Evolutionary conservation across 768 basidiomycete genomes (phyloP).

Genomic region (Stropharia rugosoannulata): DNA sequence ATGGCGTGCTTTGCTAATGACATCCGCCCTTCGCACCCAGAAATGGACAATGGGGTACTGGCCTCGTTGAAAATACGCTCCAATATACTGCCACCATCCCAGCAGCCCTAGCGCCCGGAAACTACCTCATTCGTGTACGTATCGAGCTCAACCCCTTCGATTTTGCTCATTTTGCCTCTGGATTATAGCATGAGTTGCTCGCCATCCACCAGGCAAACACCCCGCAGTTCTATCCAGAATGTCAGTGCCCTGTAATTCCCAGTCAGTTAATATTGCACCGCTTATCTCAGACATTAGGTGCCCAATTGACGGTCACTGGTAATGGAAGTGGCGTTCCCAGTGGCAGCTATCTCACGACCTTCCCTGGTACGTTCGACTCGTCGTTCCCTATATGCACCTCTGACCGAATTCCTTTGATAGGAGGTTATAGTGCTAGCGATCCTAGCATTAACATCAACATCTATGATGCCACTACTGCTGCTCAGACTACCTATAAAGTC

Average conservation of each 20-base stretch:
- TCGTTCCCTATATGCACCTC: background rate
- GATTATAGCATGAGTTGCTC: conserved; percentile 30
- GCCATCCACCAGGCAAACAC: conserved; percentile 38
- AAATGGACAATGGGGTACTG: conserved; percentile 29
- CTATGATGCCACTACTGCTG: conserved; percentile 30
- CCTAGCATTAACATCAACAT: conserved; percentile 38
- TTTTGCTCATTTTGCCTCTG: too few relatives aligned
- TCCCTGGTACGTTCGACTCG: conserved; percentile 27
- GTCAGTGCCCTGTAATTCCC: conserved; percentile 9
- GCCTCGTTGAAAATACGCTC: conserved; percentile 25
- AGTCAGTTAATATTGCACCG: background rate
- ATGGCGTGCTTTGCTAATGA: background rate
- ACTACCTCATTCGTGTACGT: conserved; percentile 36
- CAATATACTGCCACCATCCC: conserved; percentile 33
- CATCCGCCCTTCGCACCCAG: conserved; percentile 6
- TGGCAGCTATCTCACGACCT: conserved; percentile 29
- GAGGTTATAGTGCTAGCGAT: conserved; percentile 31
- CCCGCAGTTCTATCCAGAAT: conserved; percentile 40
- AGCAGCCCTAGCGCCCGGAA: conserved; percentile 28
- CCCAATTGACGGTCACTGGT: conserved; percentile 36
- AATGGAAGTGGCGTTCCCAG: conserved; percentile 32
- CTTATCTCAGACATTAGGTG: conserved; percentile 14
- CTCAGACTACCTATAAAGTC: conserved; percentile 30
- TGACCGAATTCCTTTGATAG: conserved; percentile 4
- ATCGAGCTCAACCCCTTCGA: background rate